Conservation (phyloP, 106 monocot genomes). For the Dactylorhiza incarnata region DNA sequence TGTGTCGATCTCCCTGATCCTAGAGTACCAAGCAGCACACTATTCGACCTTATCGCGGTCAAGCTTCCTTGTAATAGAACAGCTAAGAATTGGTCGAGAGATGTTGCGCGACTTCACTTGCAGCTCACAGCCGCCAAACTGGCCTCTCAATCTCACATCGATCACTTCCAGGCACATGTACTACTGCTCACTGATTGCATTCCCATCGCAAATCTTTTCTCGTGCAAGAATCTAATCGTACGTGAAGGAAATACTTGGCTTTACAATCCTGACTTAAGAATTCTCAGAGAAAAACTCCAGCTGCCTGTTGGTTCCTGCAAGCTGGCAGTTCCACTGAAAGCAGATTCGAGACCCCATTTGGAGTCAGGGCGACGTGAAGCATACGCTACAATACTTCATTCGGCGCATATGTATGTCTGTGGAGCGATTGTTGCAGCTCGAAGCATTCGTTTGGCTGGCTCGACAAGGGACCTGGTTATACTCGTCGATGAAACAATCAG, state of each 20-base stretch:
- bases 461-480: constrained; percentile 23
- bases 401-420: constrained; percentile 39
- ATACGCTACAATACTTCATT: constrained; percentile 26
- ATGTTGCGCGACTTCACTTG: constrained; percentile 70
- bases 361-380: constrained; percentile 23
- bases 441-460: constrained; percentile 45
- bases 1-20: constrained; percentile 74
- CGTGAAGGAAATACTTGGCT: constrained; percentile 60
- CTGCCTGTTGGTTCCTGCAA: constrained; percentile 74
- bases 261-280: constrained; percentile 40
- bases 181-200: constrained; percentile 68
- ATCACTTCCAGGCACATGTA: constrained; percentile 29
- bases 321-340: constrained; percentile 49
- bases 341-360: constrained; percentile 15
- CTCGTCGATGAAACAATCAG: constrained; percentile 45
- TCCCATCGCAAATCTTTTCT: constrained; percentile 78
- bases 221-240: constrained; percentile 44
- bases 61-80: constrained; percentile 77
- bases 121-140: constrained; percentile 72
- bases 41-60: constrained; percentile 57
- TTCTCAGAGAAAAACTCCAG: constrained; percentile 44
- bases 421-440: constrained; percentile 48
- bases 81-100: constrained; percentile 62
- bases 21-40: background rate
- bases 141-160: constrained; percentile 20